Percentiles rank a stretch among this genome's conserved stretches.
Conservation (phyloP, 2,329 filamentous ascomycete species). For the Zopfia rhizophila region DNA sequence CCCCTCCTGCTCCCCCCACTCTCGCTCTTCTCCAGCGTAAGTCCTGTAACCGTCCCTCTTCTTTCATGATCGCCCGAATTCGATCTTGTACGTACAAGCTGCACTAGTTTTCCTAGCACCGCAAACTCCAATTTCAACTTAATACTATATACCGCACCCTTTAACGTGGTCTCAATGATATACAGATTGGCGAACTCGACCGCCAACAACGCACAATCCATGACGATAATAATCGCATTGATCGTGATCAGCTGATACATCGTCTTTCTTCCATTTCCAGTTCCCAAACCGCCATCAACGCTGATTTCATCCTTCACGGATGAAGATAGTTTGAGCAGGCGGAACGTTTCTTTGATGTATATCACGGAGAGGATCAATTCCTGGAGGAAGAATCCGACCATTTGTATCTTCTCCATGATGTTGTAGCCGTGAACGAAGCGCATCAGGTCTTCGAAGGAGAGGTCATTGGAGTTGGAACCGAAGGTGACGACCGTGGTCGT, state of each 20-base stretch:
- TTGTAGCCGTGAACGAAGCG: slow-evolving; percentile 49
- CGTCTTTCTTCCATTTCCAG: too few species aligned
- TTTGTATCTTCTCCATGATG: slow-evolving; percentile 58
- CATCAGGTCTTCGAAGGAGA: too few species aligned
- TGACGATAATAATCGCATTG: slow-evolving; percentile 46
- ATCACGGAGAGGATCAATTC: slow-evolving; percentile 54
- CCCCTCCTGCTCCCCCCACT: slow-evolving; percentile 17
- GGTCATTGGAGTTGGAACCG: slow-evolving; percentile 57
- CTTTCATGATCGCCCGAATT: slow-evolving; percentile 24
- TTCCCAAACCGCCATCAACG: slow-evolving; percentile 45
- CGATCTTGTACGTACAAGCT: slow-evolving; percentile 36
- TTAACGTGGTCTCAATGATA: slow-evolving; percentile 50
- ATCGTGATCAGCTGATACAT: slow-evolving; percentile 49
- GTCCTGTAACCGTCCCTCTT: slow-evolving; percentile 16
- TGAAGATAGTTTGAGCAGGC: slow-evolving; percentile 50
- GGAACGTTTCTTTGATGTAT: slow-evolving; percentile 65
- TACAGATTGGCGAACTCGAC: slow-evolving; percentile 47
- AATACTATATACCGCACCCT: slow-evolving; percentile 57
- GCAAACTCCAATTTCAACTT: slow-evolving; percentile 67
- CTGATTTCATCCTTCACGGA: slow-evolving; percentile 39
- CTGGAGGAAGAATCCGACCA: slow-evolving; percentile 56
- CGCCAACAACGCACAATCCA: slow-evolving; percentile 41
- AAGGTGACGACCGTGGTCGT: slow-evolving; percentile 66
- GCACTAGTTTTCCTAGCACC: slow-evolving; percentile 61
- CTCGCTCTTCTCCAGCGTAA: slow-evolving; percentile 32